Evolutionary conservation across 2,329 filamentous ascomycete genomes (phyloP), one percentile per base, ranked within the genome.

Genomic region (Atkinsonella hypoxylon): DNA sequence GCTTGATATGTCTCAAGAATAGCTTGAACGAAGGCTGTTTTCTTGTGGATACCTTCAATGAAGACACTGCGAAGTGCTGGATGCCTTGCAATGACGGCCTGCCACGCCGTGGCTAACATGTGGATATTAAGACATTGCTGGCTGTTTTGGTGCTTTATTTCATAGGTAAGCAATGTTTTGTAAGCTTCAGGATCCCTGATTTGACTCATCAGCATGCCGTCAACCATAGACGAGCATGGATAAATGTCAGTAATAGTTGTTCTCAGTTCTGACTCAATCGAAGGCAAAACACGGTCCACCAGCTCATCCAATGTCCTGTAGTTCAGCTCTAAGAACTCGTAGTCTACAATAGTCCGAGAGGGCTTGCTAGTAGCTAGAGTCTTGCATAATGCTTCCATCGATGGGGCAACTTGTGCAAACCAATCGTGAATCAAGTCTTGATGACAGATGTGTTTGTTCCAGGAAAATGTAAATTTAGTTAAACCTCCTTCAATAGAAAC

Each of bases 221-320:
- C 59, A 43, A 70, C 67, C 53, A 68, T 62, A 0, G 66, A 64
- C 1, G 67, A 67, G 51, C 64, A 68, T 1, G 68, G 68, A 18
- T 66, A 70, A 0, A 69, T 61, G 22, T 67, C 65, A 15, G 64
- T 57, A 0, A 70, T 53, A 2, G 60, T 57, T 0, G 51, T 45
- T 1, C 59, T 47, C 2, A 32, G 38, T 7, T 12, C 12, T 5
- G 64, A 48, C 1, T 53, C 49, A n/a, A 54, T 50, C 3, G 54
- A 50, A 4, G 55, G 56, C 12, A 66, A 54, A 32, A 47, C 53
- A 48, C 9, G 55, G 5, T 53, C 56, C 6, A 53, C 41, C 0
- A 66, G 54, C 15, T 57, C 59, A 17, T 61, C 55, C 1, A 67
- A 53, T 13, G 55, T 59, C 1, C 55, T 52, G 50, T 69, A 66